These are phyloP conservation scores for Panaeolus cyanescens DNA, from an alignment of 768 basidiomycete genomes.

Conservation along the genomic window DNA sequence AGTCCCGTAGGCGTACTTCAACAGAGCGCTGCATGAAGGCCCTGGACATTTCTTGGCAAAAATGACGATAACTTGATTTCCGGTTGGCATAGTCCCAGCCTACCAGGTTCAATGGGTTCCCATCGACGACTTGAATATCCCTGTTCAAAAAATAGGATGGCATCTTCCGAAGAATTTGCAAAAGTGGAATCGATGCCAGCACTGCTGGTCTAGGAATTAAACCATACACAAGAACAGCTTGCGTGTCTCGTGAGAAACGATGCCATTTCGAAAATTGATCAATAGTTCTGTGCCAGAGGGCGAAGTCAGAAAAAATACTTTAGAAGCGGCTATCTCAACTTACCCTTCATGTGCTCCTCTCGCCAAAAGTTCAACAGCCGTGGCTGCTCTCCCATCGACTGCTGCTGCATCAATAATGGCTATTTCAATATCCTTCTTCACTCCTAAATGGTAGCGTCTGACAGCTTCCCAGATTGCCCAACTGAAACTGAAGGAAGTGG, in stretches of 20 bases:
- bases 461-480: conserved; percentile 87
- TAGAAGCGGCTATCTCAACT: conserved; percentile 24
- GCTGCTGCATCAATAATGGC: conserved; percentile 74
- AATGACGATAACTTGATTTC: conserved; percentile 65
- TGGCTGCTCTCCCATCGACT: conserved; percentile 57
- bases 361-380: conserved; percentile 64
- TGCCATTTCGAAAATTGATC: conserved; percentile 77
- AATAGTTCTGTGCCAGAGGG: conserved; percentile 44
- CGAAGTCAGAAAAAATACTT: conserved; percentile 9
- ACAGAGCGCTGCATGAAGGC: conserved; percentile 56
- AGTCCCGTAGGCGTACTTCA: conserved; percentile 63
- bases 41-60: conserved; percentile 70
- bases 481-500: conserved; percentile 77
- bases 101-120: conserved; percentile 34
- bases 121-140: conserved; percentile 25
- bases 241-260: conserved; percentile 72
- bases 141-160: conserved; percentile 67
- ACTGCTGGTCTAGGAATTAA: conserved; percentile 68
- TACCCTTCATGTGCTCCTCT: conserved; percentile 57
- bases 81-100: conserved; percentile 60
- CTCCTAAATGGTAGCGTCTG: conserved; percentile 66
- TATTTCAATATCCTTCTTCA: conserved; percentile 79
- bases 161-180: conserved; percentile 62
- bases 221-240: conserved; percentile 72
- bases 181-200: conserved; percentile 68